Evolutionary conservation across 176 grass and related monocot species (phyloP).

Genomic region (Carex myosuroides): DNA sequence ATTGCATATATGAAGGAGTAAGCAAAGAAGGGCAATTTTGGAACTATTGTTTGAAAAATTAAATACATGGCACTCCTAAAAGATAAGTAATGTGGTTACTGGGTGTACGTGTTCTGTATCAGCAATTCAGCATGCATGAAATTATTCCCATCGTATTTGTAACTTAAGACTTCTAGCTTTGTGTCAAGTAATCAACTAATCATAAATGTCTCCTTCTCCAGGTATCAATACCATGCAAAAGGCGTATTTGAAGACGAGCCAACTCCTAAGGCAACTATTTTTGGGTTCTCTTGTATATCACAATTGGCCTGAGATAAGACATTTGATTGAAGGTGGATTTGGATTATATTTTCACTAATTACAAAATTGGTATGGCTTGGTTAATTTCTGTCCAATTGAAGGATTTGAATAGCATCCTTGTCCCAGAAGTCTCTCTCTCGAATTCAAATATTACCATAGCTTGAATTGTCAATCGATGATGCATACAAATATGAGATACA

Average conservation of each 20-base stretch:
- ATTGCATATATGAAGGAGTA: background rate
- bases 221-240: conserved; percentile 99
- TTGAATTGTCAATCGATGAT: no score
- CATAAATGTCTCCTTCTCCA: conserved; percentile 22
- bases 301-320: background rate
- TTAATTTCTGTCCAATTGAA: no score
- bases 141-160: background rate
- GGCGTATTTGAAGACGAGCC: conserved; percentile 68
- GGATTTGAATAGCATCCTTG: no score
- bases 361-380: no score
- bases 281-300: conserved; percentile 10
- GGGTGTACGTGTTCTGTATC: background rate
- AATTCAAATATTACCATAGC: no score
- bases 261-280: conserved; percentile 52
- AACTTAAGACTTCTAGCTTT: background rate
- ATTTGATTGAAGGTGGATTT: background rate
- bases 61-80: background rate
- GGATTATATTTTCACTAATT: no score
- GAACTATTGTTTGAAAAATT: background rate
- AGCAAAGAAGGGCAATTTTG: background rate
- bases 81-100: background rate
- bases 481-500: no score
- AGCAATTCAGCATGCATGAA: background rate
- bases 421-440: no score
- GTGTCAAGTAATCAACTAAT: background rate